phyloP scores from a whole-genome alignment of 768 basidiomycete genomes.

The Glaciozyma martinii region DNA sequence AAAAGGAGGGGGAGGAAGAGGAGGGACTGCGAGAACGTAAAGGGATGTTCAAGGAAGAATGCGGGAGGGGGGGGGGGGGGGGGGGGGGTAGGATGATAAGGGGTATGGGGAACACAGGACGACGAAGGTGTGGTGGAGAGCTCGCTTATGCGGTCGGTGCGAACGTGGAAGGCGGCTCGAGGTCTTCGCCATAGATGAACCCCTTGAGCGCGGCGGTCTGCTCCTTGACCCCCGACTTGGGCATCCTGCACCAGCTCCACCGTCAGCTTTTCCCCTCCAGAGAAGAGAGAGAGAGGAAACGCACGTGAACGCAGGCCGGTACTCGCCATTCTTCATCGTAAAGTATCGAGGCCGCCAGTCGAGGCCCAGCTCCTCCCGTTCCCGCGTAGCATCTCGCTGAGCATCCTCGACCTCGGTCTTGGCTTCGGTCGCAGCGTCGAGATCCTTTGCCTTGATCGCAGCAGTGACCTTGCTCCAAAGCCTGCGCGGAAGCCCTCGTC shows the following conservation, averaged over 20 bases:
- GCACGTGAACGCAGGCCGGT: slow-evolving; percentile 69
- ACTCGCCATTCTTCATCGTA: slow-evolving; percentile 62
- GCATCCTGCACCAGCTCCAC: slow-evolving; percentile 5
- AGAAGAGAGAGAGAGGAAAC: slow-evolving; percentile 34
- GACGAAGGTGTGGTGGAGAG: too few relatives aligned
- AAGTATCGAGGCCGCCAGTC: slow-evolving; percentile 73
- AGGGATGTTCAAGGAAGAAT: too few relatives aligned
- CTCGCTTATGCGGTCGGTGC: not conserved
- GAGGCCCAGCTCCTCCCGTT: slow-evolving; percentile 63
- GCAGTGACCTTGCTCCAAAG: slow-evolving; percentile 75
- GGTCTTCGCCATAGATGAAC: slow-evolving; percentile 26
- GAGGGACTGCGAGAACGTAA: too few relatives aligned
- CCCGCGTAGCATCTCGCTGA: slow-evolving; percentile 69
- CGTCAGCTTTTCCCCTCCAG: not conserved
- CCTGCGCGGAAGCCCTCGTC: slow-evolving; percentile 39
- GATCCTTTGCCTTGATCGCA: slow-evolving; percentile 78
- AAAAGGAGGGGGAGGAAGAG: too few relatives aligned
- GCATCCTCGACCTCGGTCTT: slow-evolving; percentile 85
- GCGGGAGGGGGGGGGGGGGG: too few relatives aligned
- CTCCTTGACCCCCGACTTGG: slow-evolving; percentile 2
- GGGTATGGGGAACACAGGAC: too few relatives aligned
- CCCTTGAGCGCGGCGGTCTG: slow-evolving; percentile 18
- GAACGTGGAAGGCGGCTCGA: slow-evolving; percentile 12
- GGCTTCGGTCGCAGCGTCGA: slow-evolving; percentile 85
- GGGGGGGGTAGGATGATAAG: too few relatives aligned